Percentiles rank a stretch among this genome's conserved stretches.
phyloP scores from a whole-genome alignment of 169 alveolate species.

The Besnoitia besnoiti region DNA sequence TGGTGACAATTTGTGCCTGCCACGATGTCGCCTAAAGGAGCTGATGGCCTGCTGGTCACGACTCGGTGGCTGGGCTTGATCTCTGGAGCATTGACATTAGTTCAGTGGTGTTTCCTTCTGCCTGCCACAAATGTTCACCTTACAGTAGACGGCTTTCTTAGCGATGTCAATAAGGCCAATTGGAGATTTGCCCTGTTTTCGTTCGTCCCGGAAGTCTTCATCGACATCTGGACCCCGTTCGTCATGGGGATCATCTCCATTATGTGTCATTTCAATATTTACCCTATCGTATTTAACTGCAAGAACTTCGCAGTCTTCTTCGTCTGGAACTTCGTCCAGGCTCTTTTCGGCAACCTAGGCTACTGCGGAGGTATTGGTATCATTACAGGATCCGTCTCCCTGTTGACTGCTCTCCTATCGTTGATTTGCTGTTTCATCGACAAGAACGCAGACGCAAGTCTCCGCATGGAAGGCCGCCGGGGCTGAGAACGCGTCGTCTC shows the following conservation, averaged over 20 bases:
- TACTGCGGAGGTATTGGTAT: conserved; percentile 63
- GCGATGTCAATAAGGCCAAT: conserved; percentile 31
- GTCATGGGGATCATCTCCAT: conserved; percentile 62
- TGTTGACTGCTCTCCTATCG: conserved; percentile 41
- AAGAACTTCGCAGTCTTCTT: conserved; percentile 49
- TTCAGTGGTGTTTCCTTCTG: conserved; percentile 40
- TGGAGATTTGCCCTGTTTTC: conserved; percentile 58
- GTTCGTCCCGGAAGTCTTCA: conserved; percentile 53
- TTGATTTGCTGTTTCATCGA: conserved; percentile 54
- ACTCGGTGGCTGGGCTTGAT: conserved; percentile 41
- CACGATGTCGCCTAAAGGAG: neutral
- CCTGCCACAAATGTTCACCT: conserved; percentile 41
- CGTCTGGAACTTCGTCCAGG: conserved; percentile 55
- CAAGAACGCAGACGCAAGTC: conserved; percentile 45
- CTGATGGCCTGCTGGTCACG: neutral
- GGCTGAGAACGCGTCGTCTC: too few species aligned
- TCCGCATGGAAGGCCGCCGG: conserved; percentile 33
- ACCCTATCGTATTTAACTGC: conserved; percentile 38
- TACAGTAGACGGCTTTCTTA: neutral
- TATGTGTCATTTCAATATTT: conserved; percentile 47
- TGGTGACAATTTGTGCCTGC: too few species aligned
- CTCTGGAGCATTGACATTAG: conserved; percentile 50
- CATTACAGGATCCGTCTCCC: conserved; percentile 54
- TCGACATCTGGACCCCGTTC: conserved; percentile 51
- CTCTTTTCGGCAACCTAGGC: conserved; percentile 64